These are phyloP conservation scores for Jacaranda mimosifolia DNA, from an alignment of 257 asterid genomes.

Conservation along the genomic window DNA sequence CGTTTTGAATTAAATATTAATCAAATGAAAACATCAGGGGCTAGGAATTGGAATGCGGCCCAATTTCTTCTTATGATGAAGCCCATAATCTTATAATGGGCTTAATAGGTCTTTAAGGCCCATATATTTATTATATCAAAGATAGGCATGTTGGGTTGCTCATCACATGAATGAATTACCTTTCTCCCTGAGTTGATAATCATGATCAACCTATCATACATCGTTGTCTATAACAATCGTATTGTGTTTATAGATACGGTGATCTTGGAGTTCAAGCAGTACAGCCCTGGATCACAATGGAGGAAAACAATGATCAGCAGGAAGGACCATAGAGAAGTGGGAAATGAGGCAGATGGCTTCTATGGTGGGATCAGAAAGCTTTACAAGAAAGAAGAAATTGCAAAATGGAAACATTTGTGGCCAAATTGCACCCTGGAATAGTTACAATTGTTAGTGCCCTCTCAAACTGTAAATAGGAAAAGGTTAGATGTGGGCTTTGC, in stretches of 20 bases:
- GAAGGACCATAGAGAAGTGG: conserved; percentile 73
- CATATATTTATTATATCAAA: too few species aligned
- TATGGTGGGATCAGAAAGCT: conserved; percentile 91
- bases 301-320: conserved; percentile 57
- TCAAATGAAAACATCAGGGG: too few species aligned
- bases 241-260: conserved; percentile 54
- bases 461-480: conserved; percentile 45
- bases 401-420: conserved; percentile 75
- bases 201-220: neutral
- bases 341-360: conserved; percentile 73
- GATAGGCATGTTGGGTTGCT: too few species aligned
- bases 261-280: conserved; percentile 88
- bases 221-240: neutral
- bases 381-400: conserved; percentile 58
- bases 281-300: conserved; percentile 70
- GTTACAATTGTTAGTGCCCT: neutral
- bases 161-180: too few species aligned
- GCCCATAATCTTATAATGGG: too few species aligned
- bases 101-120: too few species aligned
- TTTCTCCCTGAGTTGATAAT: too few species aligned
- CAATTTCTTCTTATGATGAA: too few species aligned
- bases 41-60: too few species aligned
- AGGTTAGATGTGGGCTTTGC: conserved; percentile 36
- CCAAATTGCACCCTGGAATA: conserved; percentile 60
- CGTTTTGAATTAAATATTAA: too few species aligned